Conservation (phyloP, 1,139 yeast genomes). For the Candida tunisiensis region DNA sequence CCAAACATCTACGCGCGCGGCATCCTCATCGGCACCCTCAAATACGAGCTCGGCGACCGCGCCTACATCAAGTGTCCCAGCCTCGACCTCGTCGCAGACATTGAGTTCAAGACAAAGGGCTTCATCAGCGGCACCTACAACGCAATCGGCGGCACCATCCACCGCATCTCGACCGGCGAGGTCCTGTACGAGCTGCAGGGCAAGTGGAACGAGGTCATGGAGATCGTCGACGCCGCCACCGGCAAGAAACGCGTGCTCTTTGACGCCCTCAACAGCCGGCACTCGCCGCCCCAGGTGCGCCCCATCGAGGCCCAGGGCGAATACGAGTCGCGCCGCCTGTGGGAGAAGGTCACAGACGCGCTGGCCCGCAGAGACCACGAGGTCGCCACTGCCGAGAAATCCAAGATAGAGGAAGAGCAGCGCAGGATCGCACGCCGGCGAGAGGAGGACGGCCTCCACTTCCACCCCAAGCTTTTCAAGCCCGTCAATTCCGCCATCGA, state of each 20-base stretch:
- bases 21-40: conserved; percentile 75
- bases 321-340: conserved; percentile 64
- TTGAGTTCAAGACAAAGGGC: conserved; percentile 91
- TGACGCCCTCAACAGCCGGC: conserved; percentile 41
- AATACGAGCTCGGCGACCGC: conserved; percentile 85
- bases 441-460: conserved; percentile 59
- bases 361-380: conserved; percentile 60
- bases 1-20: conserved; percentile 97
- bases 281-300: conserved; percentile 51
- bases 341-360: conserved; percentile 73
- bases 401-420: conserved; percentile 69
- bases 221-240: conserved; percentile 38
- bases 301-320: conserved; percentile 66
- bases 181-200: conserved; percentile 56
- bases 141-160: conserved; percentile 64
- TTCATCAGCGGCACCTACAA: conserved; percentile 86
- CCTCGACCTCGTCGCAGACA: conserved; percentile 51
- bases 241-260: conserved; percentile 36
- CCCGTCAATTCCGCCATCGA: conserved; percentile 29
- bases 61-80: conserved; percentile 53
- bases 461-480: conserved; percentile 65
- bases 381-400: conserved; percentile 77
- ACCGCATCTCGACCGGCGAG: conserved; percentile 37
- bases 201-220: conserved; percentile 85
- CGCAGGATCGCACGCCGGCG: conserved; percentile 59